Evolutionary conservation across 306 rosid species (phyloP).

Genomic region (Fagus crenata): DNA sequence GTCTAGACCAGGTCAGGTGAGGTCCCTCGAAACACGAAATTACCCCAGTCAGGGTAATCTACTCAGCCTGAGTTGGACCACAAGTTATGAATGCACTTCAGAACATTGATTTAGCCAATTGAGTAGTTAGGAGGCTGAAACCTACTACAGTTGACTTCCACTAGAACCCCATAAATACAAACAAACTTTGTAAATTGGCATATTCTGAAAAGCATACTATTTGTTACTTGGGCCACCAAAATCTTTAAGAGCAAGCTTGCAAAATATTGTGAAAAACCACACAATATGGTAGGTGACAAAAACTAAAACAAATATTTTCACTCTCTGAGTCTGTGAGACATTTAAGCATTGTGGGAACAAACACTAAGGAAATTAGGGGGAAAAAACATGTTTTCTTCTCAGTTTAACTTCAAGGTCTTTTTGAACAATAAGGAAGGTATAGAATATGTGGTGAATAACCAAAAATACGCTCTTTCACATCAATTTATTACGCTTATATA

Average conservation of each 20-base stretch:
- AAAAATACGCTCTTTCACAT: neutral
- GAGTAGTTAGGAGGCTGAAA: too few relatives aligned
- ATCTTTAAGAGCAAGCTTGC: neutral
- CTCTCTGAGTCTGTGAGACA: neutral
- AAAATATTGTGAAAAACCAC: neutral
- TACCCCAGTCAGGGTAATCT: neutral
- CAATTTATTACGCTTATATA: neutral
- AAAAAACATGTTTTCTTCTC: too few relatives aligned
- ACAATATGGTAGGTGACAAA: neutral
- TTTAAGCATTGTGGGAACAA: too few relatives aligned
- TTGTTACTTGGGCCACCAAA: neutral
- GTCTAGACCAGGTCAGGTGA: neutral
- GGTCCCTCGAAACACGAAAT: neutral
- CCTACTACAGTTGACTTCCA: too few relatives aligned
- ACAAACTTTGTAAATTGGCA: too few relatives aligned
- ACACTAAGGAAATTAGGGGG: too few relatives aligned
- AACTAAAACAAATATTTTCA: neutral
- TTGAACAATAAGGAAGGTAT: neutral
- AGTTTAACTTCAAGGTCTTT: neutral
- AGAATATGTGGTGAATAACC: neutral
- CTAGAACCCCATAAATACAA: too few relatives aligned
- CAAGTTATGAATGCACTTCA: neutral
- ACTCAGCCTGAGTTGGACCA: neutral
- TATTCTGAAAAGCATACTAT: too few relatives aligned
- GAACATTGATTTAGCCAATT: neutral